Base-by-base conservation (phyloP, 768 basidiomycete species). In the Boletus subparvulus region DNA sequence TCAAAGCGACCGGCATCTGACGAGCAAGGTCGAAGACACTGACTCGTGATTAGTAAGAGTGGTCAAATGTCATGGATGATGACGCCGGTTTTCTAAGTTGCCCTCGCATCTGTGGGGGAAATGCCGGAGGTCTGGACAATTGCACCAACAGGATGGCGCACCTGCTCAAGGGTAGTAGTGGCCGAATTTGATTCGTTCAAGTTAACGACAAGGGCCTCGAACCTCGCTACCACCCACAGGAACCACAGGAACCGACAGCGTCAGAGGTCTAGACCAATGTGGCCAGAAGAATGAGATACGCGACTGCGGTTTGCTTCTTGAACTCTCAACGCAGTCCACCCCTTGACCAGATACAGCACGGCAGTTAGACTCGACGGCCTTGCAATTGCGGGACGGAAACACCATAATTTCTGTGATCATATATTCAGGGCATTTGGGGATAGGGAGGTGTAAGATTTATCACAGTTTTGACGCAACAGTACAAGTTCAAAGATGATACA, bases 221-320 rank as follows among this genome's bases (percentile, higher is more conserved):
- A 46, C 59, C n/a, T 30, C 32, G 48, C 33, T 1, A 12, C 41
- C 21, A 16, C 35, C 36, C 43, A 58, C 50, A 51, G 54, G 58
- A 50, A 47, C 43, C 6, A 42, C 48, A 39, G 33, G 37, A 47
- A 43, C 50, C 1, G 6, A n/a, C n/a, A 30, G 32, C 33, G 9
- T 26, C 30, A 14, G 14, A 44, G 48, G 49, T 47, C 65, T 53
- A 47, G 65, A 61, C 65, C 54, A 7, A 42, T 19, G 41, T 16
- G 41, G 17, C 30, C n/a, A 21, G 55, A 19, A 26, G 36, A 24
- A n/a, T 8, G 24, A 19, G 14, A 41, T 3, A 32, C 32, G 10
- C 17, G 33, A 52, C 33, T 41, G 28, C 28, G n/a, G n/a, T 17
- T 10, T 21, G 12, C 17, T 17, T 47, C 39, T 40, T 49, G 17